phyloP scores from a whole-genome alignment of 305 asterid genomes.

The Caryopteris hybrid region DNA sequence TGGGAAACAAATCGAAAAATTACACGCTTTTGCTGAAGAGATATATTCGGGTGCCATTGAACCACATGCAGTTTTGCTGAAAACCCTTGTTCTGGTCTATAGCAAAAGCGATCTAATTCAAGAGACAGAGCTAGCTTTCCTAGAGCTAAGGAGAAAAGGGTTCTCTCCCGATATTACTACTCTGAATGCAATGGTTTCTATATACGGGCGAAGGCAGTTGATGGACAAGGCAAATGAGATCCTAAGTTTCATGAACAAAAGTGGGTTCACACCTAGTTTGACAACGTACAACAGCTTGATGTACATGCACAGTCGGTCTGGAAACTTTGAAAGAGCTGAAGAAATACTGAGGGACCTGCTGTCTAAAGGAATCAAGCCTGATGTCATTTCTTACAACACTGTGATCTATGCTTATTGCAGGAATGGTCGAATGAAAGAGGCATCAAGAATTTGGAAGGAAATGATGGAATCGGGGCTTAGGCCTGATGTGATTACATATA shows the following conservation, averaged over 20 bases:
- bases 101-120: slow-evolving; percentile 65
- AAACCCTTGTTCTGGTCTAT: slow-evolving; percentile 81
- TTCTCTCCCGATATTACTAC: slow-evolving; percentile 58
- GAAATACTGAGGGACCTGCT: slow-evolving; percentile 62
- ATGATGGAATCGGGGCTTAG: slow-evolving; percentile 52
- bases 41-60: slow-evolving; percentile 56
- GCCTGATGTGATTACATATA: slow-evolving; percentile 82
- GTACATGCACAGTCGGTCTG: slow-evolving; percentile 84
- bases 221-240: slow-evolving; percentile 61
- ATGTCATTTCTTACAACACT: slow-evolving; percentile 76
- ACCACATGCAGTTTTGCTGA: slow-evolving; percentile 55
- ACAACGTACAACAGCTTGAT: slow-evolving; percentile 82
- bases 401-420: slow-evolving; percentile 84
- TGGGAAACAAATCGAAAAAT: slow-evolving; percentile 64
- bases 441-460: slow-evolving; percentile 68
- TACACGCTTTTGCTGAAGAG: slow-evolving; percentile 55
- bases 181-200: slow-evolving; percentile 80
- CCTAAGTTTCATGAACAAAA: slow-evolving; percentile 49
- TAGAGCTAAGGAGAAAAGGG: slow-evolving; percentile 56
- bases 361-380: slow-evolving; percentile 62
- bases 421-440: slow-evolving; percentile 72
- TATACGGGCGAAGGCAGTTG: slow-evolving; percentile 81
- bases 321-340: slow-evolving; percentile 58
- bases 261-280: slow-evolving; percentile 67
- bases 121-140: slow-evolving; percentile 76